These are phyloP conservation scores for Naganishia vaughanmartiniae DNA, from an alignment of 768 basidiomycete species.

Conservation along the genomic window DNA sequence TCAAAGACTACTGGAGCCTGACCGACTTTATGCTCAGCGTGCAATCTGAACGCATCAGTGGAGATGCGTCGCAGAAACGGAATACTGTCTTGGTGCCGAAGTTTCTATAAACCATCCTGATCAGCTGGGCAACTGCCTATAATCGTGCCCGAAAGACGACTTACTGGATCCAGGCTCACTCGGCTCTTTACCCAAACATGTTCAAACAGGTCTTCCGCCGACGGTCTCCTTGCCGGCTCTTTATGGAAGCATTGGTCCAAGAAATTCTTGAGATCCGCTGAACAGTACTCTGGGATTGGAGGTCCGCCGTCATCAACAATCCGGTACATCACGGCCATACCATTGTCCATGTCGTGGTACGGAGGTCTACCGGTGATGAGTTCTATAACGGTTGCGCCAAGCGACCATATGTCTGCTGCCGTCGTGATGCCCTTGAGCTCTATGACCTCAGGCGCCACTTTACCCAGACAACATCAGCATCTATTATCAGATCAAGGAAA, in stretches of 20 bases:
- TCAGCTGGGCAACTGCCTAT: background rate
- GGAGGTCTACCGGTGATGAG: conserved; percentile 88
- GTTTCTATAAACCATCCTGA: conserved; percentile 57
- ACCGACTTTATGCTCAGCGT: background rate
- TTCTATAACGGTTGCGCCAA: conserved; percentile 92
- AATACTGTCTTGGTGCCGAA: conserved; percentile 89
- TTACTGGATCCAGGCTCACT: conserved; percentile 59
- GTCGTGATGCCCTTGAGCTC: conserved; percentile 60
- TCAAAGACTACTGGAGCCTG: background rate
- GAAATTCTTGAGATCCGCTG: conserved; percentile 74
- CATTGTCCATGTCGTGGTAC: conserved; percentile 81
- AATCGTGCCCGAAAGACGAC: background rate
- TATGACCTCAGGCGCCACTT: conserved; percentile 94
- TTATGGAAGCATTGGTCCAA: conserved; percentile 85
- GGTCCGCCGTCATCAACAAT: conserved; percentile 84
- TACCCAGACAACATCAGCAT: background rate
- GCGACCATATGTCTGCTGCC: conserved; percentile 91
- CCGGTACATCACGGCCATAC: conserved; percentile 95
- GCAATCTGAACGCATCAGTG: conserved; percentile 53
- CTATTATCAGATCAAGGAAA: background rate
- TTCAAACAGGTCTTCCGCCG: conserved; percentile 78
- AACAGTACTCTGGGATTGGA: conserved; percentile 75
- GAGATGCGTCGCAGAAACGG: conserved; percentile 84
- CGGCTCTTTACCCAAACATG: conserved; percentile 85
- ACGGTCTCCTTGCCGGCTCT: conserved; percentile 76